phyloP scores from a whole-genome alignment of 176 grass and related monocot species.

The Carex parvula region DNA sequence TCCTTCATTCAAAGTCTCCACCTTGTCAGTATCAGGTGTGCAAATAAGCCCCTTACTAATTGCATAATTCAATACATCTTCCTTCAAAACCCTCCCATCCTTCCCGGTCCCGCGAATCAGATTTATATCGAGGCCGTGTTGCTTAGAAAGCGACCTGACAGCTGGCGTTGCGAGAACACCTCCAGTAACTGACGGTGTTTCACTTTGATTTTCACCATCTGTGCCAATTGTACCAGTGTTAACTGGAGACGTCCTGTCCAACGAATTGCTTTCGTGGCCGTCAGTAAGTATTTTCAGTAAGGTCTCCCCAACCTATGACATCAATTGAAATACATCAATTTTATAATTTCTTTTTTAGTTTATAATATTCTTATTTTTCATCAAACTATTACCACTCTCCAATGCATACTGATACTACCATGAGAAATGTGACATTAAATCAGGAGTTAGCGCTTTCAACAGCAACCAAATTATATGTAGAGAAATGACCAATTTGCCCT shows the following conservation, averaged over 20 bases:
- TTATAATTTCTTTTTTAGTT: background rate
- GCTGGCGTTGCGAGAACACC: constrained; percentile 70
- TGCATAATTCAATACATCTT: constrained; percentile 84
- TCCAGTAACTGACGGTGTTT: constrained; percentile 22
- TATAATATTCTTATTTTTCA: background rate
- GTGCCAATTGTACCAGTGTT: constrained; percentile 26
- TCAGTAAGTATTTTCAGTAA: constrained; percentile 73
- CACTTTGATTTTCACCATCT: constrained; percentile 29
- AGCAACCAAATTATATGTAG: background rate
- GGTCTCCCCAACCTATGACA: constrained; percentile 84
- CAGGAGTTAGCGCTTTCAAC: background rate
- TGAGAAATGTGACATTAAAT: background rate
- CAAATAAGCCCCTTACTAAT: constrained; percentile 37
- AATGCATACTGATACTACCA: background rate
- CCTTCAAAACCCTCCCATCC: constrained; percentile 72
- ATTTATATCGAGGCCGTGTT: constrained; percentile 60
- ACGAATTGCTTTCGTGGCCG: constrained; percentile 38
- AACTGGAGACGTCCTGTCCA: constrained; percentile 32
- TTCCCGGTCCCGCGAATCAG: constrained; percentile 70
- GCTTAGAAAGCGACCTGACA: constrained; percentile 72
- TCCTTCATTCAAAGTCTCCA: constrained; percentile 37
- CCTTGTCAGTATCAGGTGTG: constrained; percentile 16
- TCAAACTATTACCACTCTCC: background rate
- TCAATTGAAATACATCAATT: background rate
- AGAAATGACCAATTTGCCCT: too few relatives aligned